A percentile compares a stretch with the other conserved stretches of the same genome.
These are phyloP conservation scores for Picea glauca DNA, from an alignment of 75 land plant genomes.

Conservation along the genomic window DNA sequence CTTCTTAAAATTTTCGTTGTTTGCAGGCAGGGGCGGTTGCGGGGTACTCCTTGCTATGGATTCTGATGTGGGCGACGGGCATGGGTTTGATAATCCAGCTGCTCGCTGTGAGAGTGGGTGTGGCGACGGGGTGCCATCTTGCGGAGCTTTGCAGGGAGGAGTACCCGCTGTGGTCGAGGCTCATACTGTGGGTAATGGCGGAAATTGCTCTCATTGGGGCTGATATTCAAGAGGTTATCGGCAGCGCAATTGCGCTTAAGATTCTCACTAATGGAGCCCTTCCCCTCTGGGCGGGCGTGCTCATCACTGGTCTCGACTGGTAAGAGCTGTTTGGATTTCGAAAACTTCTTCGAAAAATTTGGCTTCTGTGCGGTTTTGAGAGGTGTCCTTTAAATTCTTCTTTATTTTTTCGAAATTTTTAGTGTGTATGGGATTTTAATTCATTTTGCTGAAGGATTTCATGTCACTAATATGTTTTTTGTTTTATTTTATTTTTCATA, in stretches of 20 bases:
- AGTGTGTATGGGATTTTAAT: too few species aligned
- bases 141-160: constrained; percentile 87
- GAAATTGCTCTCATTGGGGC: constrained; percentile 73
- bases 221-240: constrained; percentile 76
- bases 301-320: constrained; percentile 50
- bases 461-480: too few species aligned
- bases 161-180: constrained; percentile 52
- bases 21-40: constrained; percentile 76
- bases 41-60: constrained; percentile 56
- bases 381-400: too few species aligned
- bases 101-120: constrained; percentile 46
- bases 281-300: constrained; percentile 55
- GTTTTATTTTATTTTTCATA: too few species aligned
- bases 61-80: constrained; percentile 50
- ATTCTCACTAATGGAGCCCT: constrained; percentile 35
- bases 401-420: too few species aligned
- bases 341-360: background rate
- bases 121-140: constrained; percentile 56
- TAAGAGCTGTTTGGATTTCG: background rate
- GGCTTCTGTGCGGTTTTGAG: background rate
- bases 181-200: constrained; percentile 53
- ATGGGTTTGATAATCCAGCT: constrained; percentile 58
- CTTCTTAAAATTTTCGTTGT: background rate
- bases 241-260: constrained; percentile 53
- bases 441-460: too few species aligned